These are phyloP conservation scores for Mortierella hygrophila DNA, from an alignment of 192 early-diverging fungal species.

Conservation along the genomic window DNA sequence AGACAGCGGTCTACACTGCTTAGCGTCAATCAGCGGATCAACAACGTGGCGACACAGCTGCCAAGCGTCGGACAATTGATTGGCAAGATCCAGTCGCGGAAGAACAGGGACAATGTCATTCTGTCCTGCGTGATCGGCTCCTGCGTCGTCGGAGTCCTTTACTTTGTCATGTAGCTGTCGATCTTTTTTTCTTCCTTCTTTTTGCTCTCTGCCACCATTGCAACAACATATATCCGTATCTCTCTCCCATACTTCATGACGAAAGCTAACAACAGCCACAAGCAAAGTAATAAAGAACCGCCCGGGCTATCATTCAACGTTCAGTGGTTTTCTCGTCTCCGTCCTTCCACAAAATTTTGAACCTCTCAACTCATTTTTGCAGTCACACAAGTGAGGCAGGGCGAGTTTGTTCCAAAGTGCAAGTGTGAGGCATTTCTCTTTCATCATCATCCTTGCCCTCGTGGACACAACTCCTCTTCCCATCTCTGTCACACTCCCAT, in stretches of 20 bases:
- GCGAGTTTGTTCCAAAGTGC: background rate
- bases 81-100: slow-evolving; percentile 72
- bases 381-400: background rate
- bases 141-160: slow-evolving; percentile 61
- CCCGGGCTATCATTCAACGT: background rate
- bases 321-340: too few species aligned
- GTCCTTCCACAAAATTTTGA: background rate
- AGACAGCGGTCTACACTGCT: slow-evolving; percentile 70
- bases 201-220: background rate
- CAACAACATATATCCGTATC: slow-evolving; percentile 10
- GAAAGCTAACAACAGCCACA: background rate
- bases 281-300: background rate
- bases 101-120: slow-evolving; percentile 79
- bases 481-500: background rate
- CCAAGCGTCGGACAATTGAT: slow-evolving; percentile 81
- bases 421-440: background rate
- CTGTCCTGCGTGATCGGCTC: slow-evolving; percentile 76
- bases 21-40: slow-evolving; percentile 67
- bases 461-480: background rate
- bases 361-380: background rate
- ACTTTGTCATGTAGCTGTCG: slow-evolving; percentile 37
- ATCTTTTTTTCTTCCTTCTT: background rate
- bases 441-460: background rate
- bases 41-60: slow-evolving; percentile 68
- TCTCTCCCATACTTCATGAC: too few species aligned